phyloP scores from a whole-genome alignment of 352 stramenopile genomes.

The Peronospora belbahrii region DNA sequence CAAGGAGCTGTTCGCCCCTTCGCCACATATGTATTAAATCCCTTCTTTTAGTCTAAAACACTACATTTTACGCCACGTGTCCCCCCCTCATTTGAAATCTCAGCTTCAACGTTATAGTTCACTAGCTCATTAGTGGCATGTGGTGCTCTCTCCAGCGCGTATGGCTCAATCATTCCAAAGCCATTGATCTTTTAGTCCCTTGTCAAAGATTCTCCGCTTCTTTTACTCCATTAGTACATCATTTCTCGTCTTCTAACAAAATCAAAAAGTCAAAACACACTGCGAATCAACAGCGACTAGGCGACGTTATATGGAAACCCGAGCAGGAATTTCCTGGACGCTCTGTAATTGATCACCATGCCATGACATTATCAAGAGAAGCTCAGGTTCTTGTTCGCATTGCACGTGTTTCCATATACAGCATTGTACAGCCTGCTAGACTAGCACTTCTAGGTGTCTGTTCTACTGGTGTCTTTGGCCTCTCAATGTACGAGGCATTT shows the following conservation, averaged over 20 bases:
- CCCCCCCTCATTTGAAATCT: too few relatives aligned
- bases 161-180: slow-evolving; percentile 13
- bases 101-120: too few relatives aligned
- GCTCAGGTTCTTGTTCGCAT: slow-evolving; percentile 41
- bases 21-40: too few relatives aligned
- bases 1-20: too few relatives aligned
- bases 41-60: slow-evolving; percentile 2
- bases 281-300: slow-evolving; percentile 23
- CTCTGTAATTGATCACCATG: slow-evolving; percentile 31
- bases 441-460: slow-evolving; percentile 41
- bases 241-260: slow-evolving; percentile 4
- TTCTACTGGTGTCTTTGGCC: slow-evolving; percentile 35
- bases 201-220: not conserved
- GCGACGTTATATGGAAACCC: slow-evolving; percentile 51
- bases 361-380: slow-evolving; percentile 18
- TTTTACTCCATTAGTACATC: not conserved
- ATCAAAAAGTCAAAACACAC: slow-evolving; percentile 6
- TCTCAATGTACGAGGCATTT: slow-evolving; percentile 43
- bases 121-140: slow-evolving; percentile 19
- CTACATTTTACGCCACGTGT: slow-evolving; percentile 1
- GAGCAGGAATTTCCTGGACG: slow-evolving; percentile 48
- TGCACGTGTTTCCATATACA: slow-evolving; percentile 28
- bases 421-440: slow-evolving; percentile 40
- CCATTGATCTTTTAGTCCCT: not conserved
- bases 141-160: slow-evolving; percentile 16